Conservation (phyloP, 148 eudicot species). For the Spergularia marina region DNA sequence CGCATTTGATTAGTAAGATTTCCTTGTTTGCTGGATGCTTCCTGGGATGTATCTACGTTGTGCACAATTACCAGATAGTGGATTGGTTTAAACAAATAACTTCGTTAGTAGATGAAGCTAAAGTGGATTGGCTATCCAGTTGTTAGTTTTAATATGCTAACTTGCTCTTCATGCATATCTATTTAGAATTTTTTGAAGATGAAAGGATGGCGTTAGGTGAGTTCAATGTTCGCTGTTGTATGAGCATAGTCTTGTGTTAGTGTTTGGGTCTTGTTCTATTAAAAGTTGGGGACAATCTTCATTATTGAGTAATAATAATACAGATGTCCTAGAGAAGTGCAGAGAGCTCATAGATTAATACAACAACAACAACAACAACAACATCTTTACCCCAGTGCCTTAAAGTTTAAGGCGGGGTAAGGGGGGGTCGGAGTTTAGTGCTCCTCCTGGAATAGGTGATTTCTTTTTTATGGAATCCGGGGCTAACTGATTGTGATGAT, state of each 20-base stretch:
- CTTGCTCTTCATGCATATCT: background rate
- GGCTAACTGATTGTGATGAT: conserved; percentile 1
- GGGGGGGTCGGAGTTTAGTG: background rate
- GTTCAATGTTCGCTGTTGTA: background rate
- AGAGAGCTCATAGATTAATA: background rate
- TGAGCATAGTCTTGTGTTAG: background rate
- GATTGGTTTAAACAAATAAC: background rate
- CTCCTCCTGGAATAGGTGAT: background rate
- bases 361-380: too few relatives aligned
- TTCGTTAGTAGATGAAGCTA: background rate
- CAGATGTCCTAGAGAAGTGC: background rate
- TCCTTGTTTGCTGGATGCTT: conserved; percentile 6
- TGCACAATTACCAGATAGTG: background rate
- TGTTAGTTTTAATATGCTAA: too few relatives aligned
- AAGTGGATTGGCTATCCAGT: background rate
- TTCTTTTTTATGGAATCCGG: background rate
- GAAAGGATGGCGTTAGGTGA: background rate
- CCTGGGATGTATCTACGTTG: background rate
- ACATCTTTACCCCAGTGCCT: too few relatives aligned
- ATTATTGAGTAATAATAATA: background rate
- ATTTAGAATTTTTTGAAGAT: background rate
- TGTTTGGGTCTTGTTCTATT: background rate
- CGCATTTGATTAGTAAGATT: background rate
- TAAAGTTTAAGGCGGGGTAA: background rate
- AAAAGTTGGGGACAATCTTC: background rate